phyloP scores from a whole-genome alignment of 345 rosid genomes.

The Nephelium lappaceum region DNA sequence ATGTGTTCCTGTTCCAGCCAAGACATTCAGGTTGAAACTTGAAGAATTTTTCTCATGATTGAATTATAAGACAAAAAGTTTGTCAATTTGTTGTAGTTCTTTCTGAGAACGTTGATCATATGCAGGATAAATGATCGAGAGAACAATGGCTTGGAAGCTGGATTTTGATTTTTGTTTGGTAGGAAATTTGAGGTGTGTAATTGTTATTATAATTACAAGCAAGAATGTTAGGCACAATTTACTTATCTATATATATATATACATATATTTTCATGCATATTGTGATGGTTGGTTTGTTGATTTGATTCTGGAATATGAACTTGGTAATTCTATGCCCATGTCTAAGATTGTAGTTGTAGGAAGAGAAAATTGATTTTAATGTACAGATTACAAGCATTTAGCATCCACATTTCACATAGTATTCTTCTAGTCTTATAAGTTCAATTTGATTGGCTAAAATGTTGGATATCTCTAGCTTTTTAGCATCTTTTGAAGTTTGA shows the following conservation, averaged over 20 bases:
- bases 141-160: constrained; percentile 26
- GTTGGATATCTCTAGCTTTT: background rate
- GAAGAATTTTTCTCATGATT: background rate
- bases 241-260: background rate
- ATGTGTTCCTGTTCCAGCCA: background rate
- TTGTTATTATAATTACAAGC: background rate
- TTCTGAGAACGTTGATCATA: constrained; percentile 3
- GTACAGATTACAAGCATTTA: background rate
- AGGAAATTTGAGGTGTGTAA: constrained; percentile 18
- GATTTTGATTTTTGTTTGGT: constrained; percentile 25
- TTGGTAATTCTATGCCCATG: background rate
- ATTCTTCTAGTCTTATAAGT: background rate
- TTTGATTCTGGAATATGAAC: constrained; percentile 1
- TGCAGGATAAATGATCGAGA: constrained; percentile 35
- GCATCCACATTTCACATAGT: background rate
- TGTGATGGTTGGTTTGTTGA: constrained; percentile 5
- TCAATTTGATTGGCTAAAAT: background rate
- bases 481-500: background rate
- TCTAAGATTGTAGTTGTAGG: background rate
- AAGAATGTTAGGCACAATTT: background rate
- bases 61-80: background rate
- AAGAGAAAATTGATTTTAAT: too few species aligned
- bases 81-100: background rate
- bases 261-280: background rate
- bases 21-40: constrained; percentile 16